phyloP scores from a whole-genome alignment of 345 rosid genomes.

The Eucalyptus melliodora region DNA sequence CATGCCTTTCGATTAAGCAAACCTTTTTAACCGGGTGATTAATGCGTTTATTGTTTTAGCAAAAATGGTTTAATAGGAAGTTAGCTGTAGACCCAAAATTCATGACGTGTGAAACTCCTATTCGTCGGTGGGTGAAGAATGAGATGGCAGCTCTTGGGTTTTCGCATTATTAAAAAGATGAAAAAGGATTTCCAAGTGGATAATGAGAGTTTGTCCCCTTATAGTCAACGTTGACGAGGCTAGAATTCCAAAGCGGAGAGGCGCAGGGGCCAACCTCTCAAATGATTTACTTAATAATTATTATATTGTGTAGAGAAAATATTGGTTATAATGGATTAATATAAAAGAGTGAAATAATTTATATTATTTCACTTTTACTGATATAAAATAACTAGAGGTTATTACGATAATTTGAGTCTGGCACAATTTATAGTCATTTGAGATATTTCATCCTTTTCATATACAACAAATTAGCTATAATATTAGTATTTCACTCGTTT shows the following conservation, averaged over 20 bases:
- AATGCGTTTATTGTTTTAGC: neutral
- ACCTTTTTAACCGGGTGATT: neutral
- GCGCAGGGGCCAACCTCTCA: neutral
- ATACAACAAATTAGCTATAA: too few species aligned
- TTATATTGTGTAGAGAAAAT: neutral
- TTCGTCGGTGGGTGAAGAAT: neutral
- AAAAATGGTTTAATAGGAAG: neutral
- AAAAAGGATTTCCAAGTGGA: neutral
- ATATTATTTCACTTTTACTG: neutral
- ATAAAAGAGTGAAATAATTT: neutral
- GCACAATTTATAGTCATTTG: too few species aligned
- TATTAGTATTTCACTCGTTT: neutral
- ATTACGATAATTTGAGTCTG: too few species aligned
- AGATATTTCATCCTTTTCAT: neutral
- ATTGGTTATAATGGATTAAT: neutral
- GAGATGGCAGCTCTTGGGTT: neutral
- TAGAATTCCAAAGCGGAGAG: neutral
- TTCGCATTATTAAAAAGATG: neutral
- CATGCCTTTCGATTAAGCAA: neutral
- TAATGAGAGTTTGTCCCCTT: neutral
- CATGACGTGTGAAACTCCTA: neutral
- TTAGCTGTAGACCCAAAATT: neutral
- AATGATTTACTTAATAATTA: neutral
- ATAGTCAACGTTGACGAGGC: neutral
- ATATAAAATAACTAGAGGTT: too few species aligned